Conservation (phyloP, 1,139 yeast genomes). For the Spathaspora sp. region DNA sequence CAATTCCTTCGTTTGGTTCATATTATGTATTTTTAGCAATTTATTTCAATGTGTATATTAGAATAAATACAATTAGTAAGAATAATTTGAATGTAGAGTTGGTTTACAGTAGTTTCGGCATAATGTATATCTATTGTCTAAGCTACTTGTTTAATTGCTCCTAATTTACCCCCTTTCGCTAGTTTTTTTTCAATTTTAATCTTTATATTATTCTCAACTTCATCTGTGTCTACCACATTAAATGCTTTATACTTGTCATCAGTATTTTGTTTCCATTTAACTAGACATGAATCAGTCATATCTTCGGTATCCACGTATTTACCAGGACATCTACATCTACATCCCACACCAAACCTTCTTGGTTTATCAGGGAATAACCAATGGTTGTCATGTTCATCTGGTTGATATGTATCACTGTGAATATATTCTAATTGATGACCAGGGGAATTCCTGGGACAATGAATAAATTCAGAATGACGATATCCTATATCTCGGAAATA, state of each 20-base stretch:
- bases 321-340: conserved; percentile 80
- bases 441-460: conserved; percentile 74
- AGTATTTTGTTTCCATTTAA: conserved; percentile 52
- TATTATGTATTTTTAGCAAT: conserved; percentile 2
- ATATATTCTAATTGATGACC: conserved; percentile 47
- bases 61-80: conserved; percentile 1
- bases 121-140: background rate
- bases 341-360: conserved; percentile 64
- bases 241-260: conserved; percentile 30
- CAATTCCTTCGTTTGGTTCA: background rate
- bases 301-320: conserved; percentile 53
- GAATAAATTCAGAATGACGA: conserved; percentile 72
- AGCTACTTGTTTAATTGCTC: conserved; percentile 15
- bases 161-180: conserved; percentile 29
- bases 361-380: conserved; percentile 51
- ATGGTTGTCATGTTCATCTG: conserved; percentile 21
- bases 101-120: no score
- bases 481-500: conserved; percentile 92
- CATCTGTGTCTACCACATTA: conserved; percentile 31
- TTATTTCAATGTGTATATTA: conserved; percentile 5
- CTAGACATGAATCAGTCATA: conserved; percentile 51
- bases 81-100: background rate
- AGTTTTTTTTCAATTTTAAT: conserved; percentile 24
- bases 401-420: conserved; percentile 19
- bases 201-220: conserved; percentile 32